A percentile compares a stretch with the other conserved stretches of the same genome.
phyloP scores from a whole-genome alignment of 2,329 filamentous ascomycete genomes.

The Verticillium nonalfalfae region DNA sequence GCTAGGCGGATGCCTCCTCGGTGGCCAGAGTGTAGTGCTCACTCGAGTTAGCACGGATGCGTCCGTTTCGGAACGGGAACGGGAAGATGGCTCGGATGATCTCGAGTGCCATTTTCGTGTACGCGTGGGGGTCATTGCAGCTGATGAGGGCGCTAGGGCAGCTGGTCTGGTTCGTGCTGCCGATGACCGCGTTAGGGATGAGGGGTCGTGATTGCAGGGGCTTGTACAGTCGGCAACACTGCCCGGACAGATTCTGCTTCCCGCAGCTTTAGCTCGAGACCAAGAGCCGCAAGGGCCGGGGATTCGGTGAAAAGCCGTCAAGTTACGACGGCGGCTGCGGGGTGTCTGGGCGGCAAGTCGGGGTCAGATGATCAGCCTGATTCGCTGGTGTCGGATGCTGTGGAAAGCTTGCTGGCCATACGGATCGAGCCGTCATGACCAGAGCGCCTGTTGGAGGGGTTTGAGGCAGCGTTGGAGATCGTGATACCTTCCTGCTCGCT shows the following conservation, averaged over 20 bases:
- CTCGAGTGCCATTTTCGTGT: constrained; percentile 14
- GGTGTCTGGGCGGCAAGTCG: not conserved
- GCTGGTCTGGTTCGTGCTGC: constrained; percentile 18
- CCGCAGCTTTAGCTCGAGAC: too few species aligned
- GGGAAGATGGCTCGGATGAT: constrained; percentile 14
- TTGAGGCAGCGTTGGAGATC: not conserved
- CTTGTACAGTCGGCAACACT: too few species aligned
- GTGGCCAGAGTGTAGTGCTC: constrained; percentile 10
- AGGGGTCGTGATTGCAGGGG: constrained; percentile 11
- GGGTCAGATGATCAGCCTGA: too few species aligned
- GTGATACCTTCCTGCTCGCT: not conserved
- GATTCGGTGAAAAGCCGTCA: too few species aligned
- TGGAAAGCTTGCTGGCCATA: not conserved
- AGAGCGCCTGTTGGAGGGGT: not conserved
- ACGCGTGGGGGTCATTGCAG: constrained; percentile 12
- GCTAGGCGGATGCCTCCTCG: constrained; percentile 12
- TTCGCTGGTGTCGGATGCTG: not conserved
- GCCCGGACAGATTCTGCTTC: too few species aligned
- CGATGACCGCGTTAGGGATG: constrained; percentile 4
- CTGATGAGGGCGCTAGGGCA: constrained; percentile 18
- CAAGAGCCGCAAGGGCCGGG: too few species aligned
- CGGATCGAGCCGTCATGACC: not conserved
- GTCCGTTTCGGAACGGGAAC: constrained; percentile 16
- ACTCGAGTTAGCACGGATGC: constrained; percentile 12
- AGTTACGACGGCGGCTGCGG: not conserved